phyloP scores from a whole-genome alignment of 179 eudicot species.

The Silene noctiflora region DNA sequence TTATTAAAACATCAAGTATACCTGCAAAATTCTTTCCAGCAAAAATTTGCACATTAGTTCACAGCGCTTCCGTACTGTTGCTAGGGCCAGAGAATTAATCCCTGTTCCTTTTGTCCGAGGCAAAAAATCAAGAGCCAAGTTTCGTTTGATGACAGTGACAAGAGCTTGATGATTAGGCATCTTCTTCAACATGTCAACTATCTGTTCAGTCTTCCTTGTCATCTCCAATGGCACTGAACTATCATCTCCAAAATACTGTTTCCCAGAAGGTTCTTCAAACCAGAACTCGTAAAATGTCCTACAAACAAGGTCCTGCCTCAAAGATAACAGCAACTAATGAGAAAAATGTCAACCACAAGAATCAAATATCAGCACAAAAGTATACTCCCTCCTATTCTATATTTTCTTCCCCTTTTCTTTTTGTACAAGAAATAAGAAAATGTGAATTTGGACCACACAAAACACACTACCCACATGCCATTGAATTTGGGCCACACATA shows the following conservation, averaged over 20 bases:
- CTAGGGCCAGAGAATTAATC: conserved; percentile 67
- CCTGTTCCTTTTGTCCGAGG: conserved; percentile 94
- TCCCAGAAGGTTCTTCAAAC: conserved; percentile 92
- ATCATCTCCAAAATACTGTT: conserved; percentile 59
- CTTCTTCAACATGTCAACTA: conserved; percentile 83
- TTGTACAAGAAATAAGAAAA: no score
- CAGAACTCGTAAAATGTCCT: conserved; percentile 97
- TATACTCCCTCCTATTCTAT: no score
- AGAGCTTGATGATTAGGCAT: conserved; percentile 86
- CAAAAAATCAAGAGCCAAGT: conserved; percentile 89
- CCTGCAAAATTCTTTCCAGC: conserved; percentile 93
- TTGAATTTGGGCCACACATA: no score
- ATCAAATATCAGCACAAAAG: conserved; percentile 11
- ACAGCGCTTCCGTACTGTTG: conserved; percentile 93
- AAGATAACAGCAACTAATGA: conserved; percentile 3
- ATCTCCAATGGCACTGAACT: conserved; percentile 94
- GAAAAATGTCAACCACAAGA: conserved; percentile 3
- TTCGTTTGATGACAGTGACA: conserved; percentile 78
- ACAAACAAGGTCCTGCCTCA: conserved; percentile 92
- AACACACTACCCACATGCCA: no score
- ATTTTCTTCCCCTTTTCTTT: no score
- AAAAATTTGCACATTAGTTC: conserved; percentile 96
- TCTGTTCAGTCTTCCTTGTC: conserved; percentile 92
- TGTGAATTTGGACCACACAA: no score
- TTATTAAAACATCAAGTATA: conserved; percentile 20